Conservation (phyloP, 2,329 filamentous ascomycete species). For the Ilyonectria destructans region DNA sequence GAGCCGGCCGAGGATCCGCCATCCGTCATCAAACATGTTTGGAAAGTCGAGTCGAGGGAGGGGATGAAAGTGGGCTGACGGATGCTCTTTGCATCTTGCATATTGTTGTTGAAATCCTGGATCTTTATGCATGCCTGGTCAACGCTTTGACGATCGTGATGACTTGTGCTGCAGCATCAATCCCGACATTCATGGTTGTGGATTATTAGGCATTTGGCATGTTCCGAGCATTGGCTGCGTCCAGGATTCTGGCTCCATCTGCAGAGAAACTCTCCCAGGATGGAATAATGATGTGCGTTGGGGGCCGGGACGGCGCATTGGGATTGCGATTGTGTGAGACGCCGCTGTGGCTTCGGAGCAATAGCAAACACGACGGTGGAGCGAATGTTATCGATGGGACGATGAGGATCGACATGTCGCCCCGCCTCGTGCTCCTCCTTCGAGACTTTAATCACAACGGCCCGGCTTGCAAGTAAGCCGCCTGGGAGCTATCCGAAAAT, state of each 20-base stretch:
- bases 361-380: slow-evolving; percentile 22
- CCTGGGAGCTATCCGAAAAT: neutral
- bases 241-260: neutral
- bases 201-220: neutral
- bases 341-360: slow-evolving; percentile 12
- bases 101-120: neutral
- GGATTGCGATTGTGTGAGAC: slow-evolving; percentile 4
- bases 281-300: neutral
- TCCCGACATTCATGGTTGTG: neutral
- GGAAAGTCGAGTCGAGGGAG: neutral
- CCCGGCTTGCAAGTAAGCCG: neutral
- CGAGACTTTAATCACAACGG: slow-evolving; percentile 23
- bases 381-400: slow-evolving; percentile 31
- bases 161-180: neutral
- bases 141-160: neutral
- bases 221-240: neutral
- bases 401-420: slow-evolving; percentile 40
- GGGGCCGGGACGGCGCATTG: neutral
- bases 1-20: neutral
- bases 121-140: neutral
- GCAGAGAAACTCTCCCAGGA: neutral
- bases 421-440: slow-evolving; percentile 14
- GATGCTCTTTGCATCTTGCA: neutral
- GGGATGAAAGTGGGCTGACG: neutral
- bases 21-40: slow-evolving; percentile 12